Evolutionary conservation across 1,139 yeast genomes (phyloP).

Genomic region (Geotrichum histeridarum): DNA sequence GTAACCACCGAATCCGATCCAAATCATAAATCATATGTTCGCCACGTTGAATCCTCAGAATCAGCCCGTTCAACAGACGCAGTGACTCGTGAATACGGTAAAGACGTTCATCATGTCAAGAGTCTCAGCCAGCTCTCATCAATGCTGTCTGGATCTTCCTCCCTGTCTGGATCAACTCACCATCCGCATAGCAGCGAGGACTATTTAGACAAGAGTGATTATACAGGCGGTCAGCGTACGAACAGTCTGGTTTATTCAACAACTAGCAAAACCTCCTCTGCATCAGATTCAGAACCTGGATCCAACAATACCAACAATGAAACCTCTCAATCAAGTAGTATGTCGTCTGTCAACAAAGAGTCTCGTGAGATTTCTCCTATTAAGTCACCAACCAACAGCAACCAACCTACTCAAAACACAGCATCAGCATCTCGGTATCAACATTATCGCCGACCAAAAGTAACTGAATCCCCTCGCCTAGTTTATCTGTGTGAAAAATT

Average conservation of each 20-base stretch:
- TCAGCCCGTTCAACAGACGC: conserved; percentile 9
- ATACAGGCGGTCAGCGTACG: no score
- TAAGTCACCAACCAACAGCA: background rate
- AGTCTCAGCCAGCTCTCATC: conserved; percentile 27
- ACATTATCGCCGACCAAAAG: conserved; percentile 37
- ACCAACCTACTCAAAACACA: background rate
- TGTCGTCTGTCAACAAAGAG: no score
- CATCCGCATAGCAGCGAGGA: conserved; percentile 1
- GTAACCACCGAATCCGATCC: conserved; percentile 9
- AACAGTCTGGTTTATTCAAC: no score
- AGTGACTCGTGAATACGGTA: background rate
- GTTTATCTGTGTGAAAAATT: conserved; percentile 38
- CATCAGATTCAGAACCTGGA: no score
- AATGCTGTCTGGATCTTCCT: conserved; percentile 31
- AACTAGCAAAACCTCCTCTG: no score
- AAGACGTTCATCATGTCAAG: background rate
- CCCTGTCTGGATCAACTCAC: conserved; percentile 25
- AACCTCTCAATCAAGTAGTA: background rate
- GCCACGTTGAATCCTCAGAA: conserved; percentile 14
- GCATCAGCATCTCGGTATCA: conserved; percentile 28
- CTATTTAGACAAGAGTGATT: no score
- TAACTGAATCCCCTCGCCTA: conserved; percentile 35
- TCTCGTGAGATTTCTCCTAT: no score
- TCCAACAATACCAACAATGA: conserved; percentile 14
- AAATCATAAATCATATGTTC: conserved; percentile 11